Percentiles rank a stretch among this genome's conserved stretches.
Conservation (phyloP, 192 early-diverging fungal genomes). For the Powellomyces hirtus region DNA sequence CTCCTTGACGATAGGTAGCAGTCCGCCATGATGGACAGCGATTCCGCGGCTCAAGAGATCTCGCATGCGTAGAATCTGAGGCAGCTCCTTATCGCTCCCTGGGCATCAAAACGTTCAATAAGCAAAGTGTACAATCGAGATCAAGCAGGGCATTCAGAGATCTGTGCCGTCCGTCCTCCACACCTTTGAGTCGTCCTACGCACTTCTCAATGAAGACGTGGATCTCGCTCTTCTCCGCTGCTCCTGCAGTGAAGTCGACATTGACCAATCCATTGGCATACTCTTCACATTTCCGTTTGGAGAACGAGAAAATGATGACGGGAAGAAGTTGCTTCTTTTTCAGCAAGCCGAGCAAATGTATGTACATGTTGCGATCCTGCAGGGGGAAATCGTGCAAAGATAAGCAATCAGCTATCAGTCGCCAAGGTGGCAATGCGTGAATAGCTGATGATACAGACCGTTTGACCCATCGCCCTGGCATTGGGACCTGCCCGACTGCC, state of each 20-base stretch:
- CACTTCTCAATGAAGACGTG: conserved; percentile 84
- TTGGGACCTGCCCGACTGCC: conserved; percentile 12
- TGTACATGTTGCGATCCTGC: conserved; percentile 73
- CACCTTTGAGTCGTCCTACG: conserved; percentile 75
- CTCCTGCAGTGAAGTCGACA: conserved; percentile 73
- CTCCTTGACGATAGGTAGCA: conserved; percentile 98
- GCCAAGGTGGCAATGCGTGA: too few relatives aligned
- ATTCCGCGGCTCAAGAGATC: conserved; percentile 87
- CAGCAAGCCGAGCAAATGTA: conserved; percentile 71
- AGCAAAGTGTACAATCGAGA: neutral
- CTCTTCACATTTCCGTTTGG: conserved; percentile 94
- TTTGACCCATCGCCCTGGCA: conserved; percentile 19
- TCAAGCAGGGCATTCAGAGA: neutral
- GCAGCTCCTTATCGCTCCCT: conserved; percentile 79
- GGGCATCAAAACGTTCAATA: too few relatives aligned
- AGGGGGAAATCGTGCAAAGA: neutral
- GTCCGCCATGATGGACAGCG: conserved; percentile 95
- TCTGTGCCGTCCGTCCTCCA: neutral
- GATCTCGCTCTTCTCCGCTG: conserved; percentile 78
- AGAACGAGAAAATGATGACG: conserved; percentile 91
- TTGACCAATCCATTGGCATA: conserved; percentile 76
- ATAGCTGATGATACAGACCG: too few relatives aligned
- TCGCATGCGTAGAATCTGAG: conserved; percentile 83
- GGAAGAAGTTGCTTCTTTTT: conserved; percentile 78
- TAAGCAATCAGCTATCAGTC: too few relatives aligned